Conservation (phyloP, 2,329 filamentous ascomycete genomes). For the Samsoniella hepiali region DNA sequence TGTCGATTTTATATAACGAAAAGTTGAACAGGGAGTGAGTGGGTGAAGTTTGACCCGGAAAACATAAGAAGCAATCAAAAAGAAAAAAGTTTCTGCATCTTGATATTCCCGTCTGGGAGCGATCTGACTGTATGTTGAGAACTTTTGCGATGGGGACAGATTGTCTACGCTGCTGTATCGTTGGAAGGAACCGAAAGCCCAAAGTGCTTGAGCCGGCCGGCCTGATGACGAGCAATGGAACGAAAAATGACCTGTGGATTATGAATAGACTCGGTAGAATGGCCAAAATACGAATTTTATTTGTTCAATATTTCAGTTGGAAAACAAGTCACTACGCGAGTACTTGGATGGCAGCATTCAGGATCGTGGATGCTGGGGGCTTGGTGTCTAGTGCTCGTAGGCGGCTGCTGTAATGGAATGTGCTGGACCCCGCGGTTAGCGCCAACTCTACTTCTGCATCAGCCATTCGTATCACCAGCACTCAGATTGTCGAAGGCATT, state of each 20-base stretch:
- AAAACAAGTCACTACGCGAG: background rate
- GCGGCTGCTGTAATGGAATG: background rate
- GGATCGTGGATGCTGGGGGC: background rate
- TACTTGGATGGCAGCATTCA: background rate
- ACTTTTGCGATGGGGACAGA: conserved; percentile 27
- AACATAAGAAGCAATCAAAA: conserved; percentile 27
- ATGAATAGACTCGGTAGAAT: conserved; percentile 39
- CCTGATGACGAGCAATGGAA: conserved; percentile 22
- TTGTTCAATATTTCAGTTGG: conserved; percentile 11
- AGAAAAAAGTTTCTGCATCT: conserved; percentile 36
- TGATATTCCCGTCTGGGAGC: conserved; percentile 27
- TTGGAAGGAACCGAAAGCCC: conserved; percentile 24
- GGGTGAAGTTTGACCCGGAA: conserved; percentile 4
- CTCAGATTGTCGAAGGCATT: background rate
- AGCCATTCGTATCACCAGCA: background rate
- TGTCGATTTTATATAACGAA: conserved; percentile 19
- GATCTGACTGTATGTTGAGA: conserved; percentile 21
- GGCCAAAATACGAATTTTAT: conserved; percentile 31
- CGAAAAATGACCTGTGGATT: conserved; percentile 29
- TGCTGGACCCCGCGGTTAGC: background rate
- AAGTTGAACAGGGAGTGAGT: conserved; percentile 14
- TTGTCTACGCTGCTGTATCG: conserved; percentile 27
- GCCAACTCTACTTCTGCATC: background rate
- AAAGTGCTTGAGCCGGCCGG: conserved; percentile 24
- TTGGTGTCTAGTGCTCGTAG: background rate